These are phyloP conservation scores for Rhizophora mangle DNA, from an alignment of 345 rosid species.

Conservation along the genomic window DNA sequence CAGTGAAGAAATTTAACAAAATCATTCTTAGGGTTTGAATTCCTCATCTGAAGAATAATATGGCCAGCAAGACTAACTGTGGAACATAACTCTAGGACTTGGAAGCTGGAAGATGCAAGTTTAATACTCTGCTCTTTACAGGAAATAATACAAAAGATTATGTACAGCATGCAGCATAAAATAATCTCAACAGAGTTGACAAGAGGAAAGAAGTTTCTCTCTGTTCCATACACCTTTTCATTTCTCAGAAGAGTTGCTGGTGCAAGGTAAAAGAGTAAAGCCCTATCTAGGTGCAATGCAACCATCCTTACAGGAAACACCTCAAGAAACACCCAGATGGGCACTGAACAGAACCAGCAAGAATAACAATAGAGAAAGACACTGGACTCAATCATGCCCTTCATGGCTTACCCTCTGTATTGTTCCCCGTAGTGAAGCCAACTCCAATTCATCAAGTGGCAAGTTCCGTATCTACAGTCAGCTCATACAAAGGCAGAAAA, in stretches of 20 bases:
- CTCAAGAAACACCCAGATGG: background rate
- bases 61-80: no score
- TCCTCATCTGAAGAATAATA: background rate
- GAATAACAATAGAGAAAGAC: background rate
- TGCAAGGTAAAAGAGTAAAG: background rate
- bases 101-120: background rate
- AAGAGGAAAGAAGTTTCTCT: no score
- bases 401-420: slow-evolving; percentile 64
- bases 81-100: slow-evolving; percentile 1
- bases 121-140: background rate
- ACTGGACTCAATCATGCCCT: background rate
- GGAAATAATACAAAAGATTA: background rate
- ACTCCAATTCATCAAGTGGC: slow-evolving; percentile 94
- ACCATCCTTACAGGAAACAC: background rate
- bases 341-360: background rate
- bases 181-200: background rate
- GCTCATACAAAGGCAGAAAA: slow-evolving; percentile 15
- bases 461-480: slow-evolving; percentile 71
- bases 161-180: background rate
- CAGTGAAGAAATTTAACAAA: background rate
- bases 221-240: no score
- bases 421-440: slow-evolving; percentile 91
- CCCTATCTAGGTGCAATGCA: background rate
- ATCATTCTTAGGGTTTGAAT: no score
- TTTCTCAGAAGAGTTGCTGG: no score